phyloP scores from a whole-genome alignment of 192 early-diverging fungal genomes.

The Umbelopsis sp. region DNA sequence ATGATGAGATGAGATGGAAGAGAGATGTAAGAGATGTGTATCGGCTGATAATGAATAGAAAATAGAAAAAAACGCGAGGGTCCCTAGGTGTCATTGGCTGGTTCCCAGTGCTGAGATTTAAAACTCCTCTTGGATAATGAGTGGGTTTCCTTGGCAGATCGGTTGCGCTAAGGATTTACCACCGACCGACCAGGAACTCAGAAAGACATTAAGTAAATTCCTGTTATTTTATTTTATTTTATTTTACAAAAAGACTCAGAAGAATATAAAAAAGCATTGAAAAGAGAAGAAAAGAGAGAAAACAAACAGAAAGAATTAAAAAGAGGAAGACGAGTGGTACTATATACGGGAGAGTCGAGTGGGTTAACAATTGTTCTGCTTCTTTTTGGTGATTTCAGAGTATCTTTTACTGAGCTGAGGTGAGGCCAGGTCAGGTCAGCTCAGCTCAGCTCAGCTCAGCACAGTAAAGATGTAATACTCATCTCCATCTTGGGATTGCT shows the following conservation, averaged over 20 bases:
- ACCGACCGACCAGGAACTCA: no score
- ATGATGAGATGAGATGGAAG: slow-evolving; percentile 29
- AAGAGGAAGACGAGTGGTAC: no score
- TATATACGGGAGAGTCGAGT: no score
- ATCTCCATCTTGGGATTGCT: slow-evolving; percentile 15
- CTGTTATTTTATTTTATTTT: no score
- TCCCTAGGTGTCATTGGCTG: slow-evolving; percentile 17
- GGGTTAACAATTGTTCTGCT: no score
- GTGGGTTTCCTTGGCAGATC: slow-evolving; percentile 1
- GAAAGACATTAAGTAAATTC: no score
- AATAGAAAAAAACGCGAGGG: slow-evolving; percentile 24
- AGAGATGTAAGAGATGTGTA: slow-evolving; percentile 22
- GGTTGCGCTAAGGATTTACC: no score
- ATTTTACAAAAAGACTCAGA: no score
- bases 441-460: neutral
- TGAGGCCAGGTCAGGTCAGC: neutral
- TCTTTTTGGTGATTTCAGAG: no score
- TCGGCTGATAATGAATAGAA: slow-evolving; percentile 5
- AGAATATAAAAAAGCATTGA: no score
- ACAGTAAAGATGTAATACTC: slow-evolving; percentile 4
- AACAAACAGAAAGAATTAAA: no score
- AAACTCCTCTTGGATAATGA: neutral
- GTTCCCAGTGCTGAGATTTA: slow-evolving; percentile 1
- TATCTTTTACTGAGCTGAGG: neutral
- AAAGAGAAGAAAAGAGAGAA: no score